Percentiles rank a stretch among this genome's conserved stretches.
These are phyloP conservation scores for Blastobotrys buckinghamii DNA, from an alignment of 1,139 yeast genomes.

Conservation along the genomic window DNA sequence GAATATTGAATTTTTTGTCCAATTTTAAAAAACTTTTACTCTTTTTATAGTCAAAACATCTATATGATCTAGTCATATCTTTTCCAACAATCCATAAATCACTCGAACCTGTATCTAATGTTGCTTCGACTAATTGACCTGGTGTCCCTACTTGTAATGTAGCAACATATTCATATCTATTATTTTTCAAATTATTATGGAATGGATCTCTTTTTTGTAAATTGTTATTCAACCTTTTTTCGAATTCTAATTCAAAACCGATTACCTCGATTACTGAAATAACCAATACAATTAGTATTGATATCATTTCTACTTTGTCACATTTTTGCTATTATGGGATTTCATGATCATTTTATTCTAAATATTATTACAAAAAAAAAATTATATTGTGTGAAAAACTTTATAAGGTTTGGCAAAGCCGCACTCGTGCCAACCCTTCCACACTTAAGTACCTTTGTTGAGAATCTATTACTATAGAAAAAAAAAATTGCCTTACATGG, in stretches of 20 bases:
- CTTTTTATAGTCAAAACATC: neutral
- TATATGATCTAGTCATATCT: neutral
- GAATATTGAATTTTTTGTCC: conserved; percentile 36
- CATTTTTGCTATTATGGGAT: too few species aligned
- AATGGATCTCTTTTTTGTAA: neutral
- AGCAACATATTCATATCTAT: conserved; percentile 11
- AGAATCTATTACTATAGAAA: neutral
- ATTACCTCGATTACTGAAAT: conserved; percentile 42
- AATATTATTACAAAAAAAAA: too few species aligned
- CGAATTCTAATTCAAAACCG: conserved; percentile 13
- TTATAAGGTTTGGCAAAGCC: too few species aligned
- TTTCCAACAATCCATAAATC: conserved; percentile 50
- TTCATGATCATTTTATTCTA: too few species aligned
- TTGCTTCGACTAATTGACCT: conserved; percentile 18
- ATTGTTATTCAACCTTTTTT: neutral
- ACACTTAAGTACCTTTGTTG: too few species aligned
- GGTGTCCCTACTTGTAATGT: conserved; percentile 22
- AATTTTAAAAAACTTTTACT: neutral
- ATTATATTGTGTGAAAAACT: too few species aligned
- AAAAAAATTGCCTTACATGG: neutral
- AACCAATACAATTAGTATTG: conserved; percentile 18
- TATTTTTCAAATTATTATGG: conserved; percentile 37
- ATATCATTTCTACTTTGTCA: too few species aligned
- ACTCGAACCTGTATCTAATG: conserved; percentile 64
- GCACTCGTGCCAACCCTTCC: too few species aligned